A percentile compares a stretch with the other conserved stretches of the same genome.
Conservation (phyloP, 345 rosid genomes). For the Sisymbrium irio region DNA sequence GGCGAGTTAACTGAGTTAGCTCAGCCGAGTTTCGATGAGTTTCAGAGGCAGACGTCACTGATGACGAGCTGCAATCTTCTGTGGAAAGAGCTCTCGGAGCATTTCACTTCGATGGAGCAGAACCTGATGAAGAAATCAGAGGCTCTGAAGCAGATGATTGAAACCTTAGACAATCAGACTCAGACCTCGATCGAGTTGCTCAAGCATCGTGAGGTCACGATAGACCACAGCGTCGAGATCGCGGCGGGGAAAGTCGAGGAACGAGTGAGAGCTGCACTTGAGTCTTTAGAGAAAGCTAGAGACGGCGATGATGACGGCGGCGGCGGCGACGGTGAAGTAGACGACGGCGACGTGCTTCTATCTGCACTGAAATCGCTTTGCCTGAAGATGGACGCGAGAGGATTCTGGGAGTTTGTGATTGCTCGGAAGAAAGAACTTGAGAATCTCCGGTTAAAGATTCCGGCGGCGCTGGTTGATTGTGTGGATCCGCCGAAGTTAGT, state of each 20-base stretch:
- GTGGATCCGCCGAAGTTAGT: constrained; percentile 83
- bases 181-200: constrained; percentile 67
- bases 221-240: constrained; percentile 79
- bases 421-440: constrained; percentile 68
- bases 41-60: constrained; percentile 82
- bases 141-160: constrained; percentile 60
- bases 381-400: constrained; percentile 58
- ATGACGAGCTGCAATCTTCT: constrained; percentile 93
- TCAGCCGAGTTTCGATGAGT: constrained; percentile 80
- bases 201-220: constrained; percentile 74
- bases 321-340: constrained; percentile 58
- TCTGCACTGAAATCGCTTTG: constrained; percentile 46
- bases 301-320: constrained; percentile 37
- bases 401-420: constrained; percentile 64
- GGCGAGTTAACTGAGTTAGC: constrained; percentile 62
- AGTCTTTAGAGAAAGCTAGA: constrained; percentile 17
- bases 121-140: constrained; percentile 71
- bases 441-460: constrained; percentile 52
- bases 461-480: constrained; percentile 60
- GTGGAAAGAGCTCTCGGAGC: constrained; percentile 96
- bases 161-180: constrained; percentile 59
- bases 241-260: constrained; percentile 54
- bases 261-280: constrained; percentile 33
- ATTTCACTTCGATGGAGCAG: constrained; percentile 75
- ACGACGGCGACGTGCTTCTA: constrained; percentile 58